Evolutionary conservation across 495 filamentous ascomycete genomes (phyloP).

Genomic region (Mycothermus thermophilus): DNA sequence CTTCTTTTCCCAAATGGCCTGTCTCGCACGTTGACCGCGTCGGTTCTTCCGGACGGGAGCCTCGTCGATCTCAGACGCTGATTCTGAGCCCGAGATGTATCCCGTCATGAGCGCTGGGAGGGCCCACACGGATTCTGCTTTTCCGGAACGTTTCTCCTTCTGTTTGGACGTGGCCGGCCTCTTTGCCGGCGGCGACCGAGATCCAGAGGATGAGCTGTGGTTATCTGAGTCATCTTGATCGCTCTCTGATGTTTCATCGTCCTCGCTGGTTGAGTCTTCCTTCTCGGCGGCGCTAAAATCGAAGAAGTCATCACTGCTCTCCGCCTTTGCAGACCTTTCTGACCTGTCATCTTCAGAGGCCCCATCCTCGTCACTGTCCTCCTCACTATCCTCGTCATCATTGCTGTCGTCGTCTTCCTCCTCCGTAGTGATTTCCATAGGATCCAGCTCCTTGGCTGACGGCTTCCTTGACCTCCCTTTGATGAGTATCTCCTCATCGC

Average conservation of each 20-base stretch:
- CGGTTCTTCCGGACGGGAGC: constrained; percentile 56
- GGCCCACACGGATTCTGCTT: constrained; percentile 52
- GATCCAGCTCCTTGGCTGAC: constrained; percentile 9
- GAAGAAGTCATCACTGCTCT: too few species aligned
- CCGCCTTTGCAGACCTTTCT: too few species aligned
- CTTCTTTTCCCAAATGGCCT: constrained; percentile 85
- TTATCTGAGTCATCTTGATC: constrained; percentile 9
- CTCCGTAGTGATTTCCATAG: constrained; percentile 14
- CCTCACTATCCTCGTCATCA: constrained; percentile 11
- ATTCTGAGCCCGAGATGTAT: constrained; percentile 83
- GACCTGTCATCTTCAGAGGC: constrained; percentile 10
- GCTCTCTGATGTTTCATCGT: constrained; percentile 2
- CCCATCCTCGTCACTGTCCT: constrained; percentile 5
- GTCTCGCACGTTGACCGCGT: constrained; percentile 74
- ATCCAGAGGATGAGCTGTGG: constrained; percentile 11
- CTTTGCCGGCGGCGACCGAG: constrained; percentile 29
- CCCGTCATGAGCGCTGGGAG: constrained; percentile 80
- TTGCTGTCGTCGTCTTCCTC: constrained; percentile 9
- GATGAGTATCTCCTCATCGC: constrained; percentile 6
- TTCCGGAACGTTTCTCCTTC: constrained; percentile 7
- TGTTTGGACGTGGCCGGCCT: constrained; percentile 13
- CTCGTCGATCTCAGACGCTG: constrained; percentile 39
- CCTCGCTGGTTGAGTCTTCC: constrained; percentile 3
- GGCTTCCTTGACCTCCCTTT: constrained; percentile 2
- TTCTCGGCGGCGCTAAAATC: constrained; percentile 6